A percentile compares a stretch with the other conserved stretches of the same genome.
phyloP scores from a whole-genome alignment of 345 rosid species.

The Gossypium arboreum region DNA sequence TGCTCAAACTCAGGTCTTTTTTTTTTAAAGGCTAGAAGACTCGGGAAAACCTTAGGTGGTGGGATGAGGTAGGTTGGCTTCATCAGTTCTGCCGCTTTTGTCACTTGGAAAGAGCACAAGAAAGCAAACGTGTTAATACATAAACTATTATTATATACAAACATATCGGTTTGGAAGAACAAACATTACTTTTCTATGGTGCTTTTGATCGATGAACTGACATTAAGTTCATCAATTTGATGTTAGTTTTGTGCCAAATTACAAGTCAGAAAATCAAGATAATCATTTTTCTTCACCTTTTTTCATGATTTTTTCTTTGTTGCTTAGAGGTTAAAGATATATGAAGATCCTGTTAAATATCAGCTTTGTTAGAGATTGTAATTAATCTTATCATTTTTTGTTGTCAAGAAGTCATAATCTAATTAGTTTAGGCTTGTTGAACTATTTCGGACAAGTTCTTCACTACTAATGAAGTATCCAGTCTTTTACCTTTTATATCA shows the following conservation, averaged over 20 bases:
- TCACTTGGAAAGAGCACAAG: constrained; percentile 71
- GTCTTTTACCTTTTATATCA: too few relatives aligned
- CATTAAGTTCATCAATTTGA: neutral
- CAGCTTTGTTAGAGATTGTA: too few relatives aligned
- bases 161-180: neutral
- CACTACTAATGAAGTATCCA: too few relatives aligned
- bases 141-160: constrained; percentile 14
- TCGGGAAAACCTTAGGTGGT: constrained; percentile 92
- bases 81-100: constrained; percentile 75
- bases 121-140: constrained; percentile 77
- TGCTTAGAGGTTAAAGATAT: too few relatives aligned
- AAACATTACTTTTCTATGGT: neutral
- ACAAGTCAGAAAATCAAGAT: too few relatives aligned
- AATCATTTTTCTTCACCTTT: too few relatives aligned
- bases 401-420: too few relatives aligned
- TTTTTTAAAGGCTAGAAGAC: constrained; percentile 61
- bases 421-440: too few relatives aligned
- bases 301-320: too few relatives aligned
- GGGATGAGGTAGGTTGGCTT: constrained; percentile 94
- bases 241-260: neutral
- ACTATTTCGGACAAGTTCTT: too few relatives aligned
- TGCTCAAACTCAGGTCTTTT: neutral
- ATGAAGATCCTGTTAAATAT: too few relatives aligned
- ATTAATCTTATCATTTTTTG: too few relatives aligned
- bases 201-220: neutral